Percentiles rank a stretch among this genome's conserved stretches.
Conservation (phyloP, 164 flowering plant genomes). For the Houttuynia cordata region DNA sequence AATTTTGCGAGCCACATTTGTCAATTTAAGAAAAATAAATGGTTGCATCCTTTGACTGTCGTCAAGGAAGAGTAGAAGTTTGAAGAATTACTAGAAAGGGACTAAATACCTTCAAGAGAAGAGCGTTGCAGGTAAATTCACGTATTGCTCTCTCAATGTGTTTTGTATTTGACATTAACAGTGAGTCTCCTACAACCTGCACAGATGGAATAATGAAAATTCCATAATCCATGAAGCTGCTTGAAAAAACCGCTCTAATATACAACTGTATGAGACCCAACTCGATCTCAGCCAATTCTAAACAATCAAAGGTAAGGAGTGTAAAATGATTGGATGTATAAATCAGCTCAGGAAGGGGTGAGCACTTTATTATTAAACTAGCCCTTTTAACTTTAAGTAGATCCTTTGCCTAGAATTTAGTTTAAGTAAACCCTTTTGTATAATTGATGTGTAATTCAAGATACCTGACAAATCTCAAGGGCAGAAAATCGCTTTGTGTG, state of each 20-base stretch:
- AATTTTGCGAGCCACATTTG: neutral
- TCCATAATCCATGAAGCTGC: neutral
- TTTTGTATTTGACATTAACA: constrained; percentile 79
- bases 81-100: neutral
- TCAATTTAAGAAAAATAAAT: neutral
- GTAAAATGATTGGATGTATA: too few species aligned
- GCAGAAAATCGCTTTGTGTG: constrained; percentile 47
- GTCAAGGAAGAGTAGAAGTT: too few species aligned
- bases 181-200: constrained; percentile 89
- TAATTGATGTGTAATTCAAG: constrained; percentile 1
- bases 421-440: neutral
- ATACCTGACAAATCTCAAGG: constrained; percentile 83
- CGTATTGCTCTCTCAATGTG: constrained; percentile 69
- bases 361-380: too few species aligned
- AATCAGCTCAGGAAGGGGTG: too few species aligned
- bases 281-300: too few species aligned
- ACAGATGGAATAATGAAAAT: constrained; percentile 1
- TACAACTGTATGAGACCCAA: too few species aligned
- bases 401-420: neutral
- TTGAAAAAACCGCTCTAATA: too few species aligned
- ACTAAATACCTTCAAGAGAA: constrained; percentile 69
- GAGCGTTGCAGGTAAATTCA: constrained; percentile 80
- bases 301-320: neutral
- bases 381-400: too few species aligned
- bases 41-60: neutral